phyloP scores from a whole-genome alignment of 352 stramenopile genomes.

The Pythium phragmiticola region DNA sequence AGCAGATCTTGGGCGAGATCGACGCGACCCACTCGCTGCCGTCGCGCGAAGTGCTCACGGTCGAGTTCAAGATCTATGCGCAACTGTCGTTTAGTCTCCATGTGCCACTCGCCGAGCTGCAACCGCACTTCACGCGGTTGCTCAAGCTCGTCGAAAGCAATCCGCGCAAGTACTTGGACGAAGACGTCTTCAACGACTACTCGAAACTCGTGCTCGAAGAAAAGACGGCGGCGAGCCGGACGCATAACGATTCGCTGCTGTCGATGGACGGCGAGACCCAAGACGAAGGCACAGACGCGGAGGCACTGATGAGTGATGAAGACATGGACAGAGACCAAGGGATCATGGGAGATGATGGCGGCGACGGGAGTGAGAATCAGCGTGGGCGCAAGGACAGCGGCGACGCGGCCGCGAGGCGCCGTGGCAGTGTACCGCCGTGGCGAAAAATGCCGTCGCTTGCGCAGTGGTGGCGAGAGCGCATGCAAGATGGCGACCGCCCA shows the following conservation, averaged over 20 bases:
- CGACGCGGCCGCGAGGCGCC: constrained; percentile 8
- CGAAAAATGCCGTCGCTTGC: constrained; percentile 66
- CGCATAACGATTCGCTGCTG: constrained; percentile 17
- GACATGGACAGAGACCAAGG: constrained; percentile 31
- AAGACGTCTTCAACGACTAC: constrained; percentile 81
- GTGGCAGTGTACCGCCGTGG: constrained; percentile 37
- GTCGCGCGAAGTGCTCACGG: constrained; percentile 81
- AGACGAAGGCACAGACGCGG: constrained; percentile 65
- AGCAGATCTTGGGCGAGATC: constrained; percentile 74
- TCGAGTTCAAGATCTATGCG: constrained; percentile 89
- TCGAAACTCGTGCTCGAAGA: constrained; percentile 71
- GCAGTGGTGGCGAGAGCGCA: constrained; percentile 73
- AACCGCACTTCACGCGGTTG: constrained; percentile 85
- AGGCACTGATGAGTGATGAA: constrained; percentile 70
- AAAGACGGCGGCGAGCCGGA: constrained; percentile 34
- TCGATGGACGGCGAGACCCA: constrained; percentile 42
- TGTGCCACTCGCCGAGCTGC: constrained; percentile 70
- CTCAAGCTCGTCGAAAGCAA: constrained; percentile 88
- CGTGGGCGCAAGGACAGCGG: constrained; percentile 25
- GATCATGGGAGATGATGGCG: constrained; percentile 3
- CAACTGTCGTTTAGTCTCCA: constrained; percentile 90
- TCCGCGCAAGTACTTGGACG: constrained; percentile 86
- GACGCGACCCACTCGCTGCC: constrained; percentile 77
- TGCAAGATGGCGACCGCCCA: constrained; percentile 1
- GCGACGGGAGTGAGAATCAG: constrained; percentile 20